A percentile compares a stretch with the other conserved stretches of the same genome.
Evolutionary conservation across 805 yeast species (phyloP).

Genomic region (Wickerhamiella vanderwaltii): DNA sequence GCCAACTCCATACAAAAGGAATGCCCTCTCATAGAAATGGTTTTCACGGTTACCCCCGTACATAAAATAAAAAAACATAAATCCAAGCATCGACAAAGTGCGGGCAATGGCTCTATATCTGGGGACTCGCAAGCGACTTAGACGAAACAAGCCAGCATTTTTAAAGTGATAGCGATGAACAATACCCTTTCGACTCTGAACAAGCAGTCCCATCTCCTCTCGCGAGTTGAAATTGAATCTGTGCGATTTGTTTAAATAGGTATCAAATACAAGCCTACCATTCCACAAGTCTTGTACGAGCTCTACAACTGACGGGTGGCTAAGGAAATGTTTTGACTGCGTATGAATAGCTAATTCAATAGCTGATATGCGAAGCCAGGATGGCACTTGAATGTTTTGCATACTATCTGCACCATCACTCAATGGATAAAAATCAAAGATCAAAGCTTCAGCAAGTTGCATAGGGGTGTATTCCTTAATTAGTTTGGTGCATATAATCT

Average conservation of each 20-base stretch:
- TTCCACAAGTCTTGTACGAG: constrained; percentile 40
- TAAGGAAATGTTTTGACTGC: constrained; percentile 40
- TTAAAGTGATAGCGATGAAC: constrained; percentile 27
- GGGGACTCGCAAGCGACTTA: constrained; percentile 31
- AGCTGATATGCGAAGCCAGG: constrained; percentile 34
- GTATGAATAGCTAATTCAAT: constrained; percentile 41
- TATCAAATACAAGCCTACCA: constrained; percentile 36
- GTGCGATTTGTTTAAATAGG: constrained; percentile 29
- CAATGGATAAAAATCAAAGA: constrained; percentile 37
- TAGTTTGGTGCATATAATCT: constrained; percentile 39
- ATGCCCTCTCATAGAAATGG: constrained; percentile 22
- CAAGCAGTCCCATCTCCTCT: constrained; percentile 23
- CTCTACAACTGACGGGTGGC: constrained; percentile 40
- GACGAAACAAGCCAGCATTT: constrained; percentile 27
- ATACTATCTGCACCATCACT: constrained; percentile 24
- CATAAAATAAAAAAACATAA: constrained; percentile 25
- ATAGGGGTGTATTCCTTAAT: constrained; percentile 33
- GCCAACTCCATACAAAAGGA: constrained; percentile 37
- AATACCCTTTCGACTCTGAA: constrained; percentile 26
- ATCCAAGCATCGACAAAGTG: constrained; percentile 24
- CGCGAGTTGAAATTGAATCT: constrained; percentile 20
- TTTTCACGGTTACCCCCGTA: constrained; percentile 19
- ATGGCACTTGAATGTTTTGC: constrained; percentile 17
- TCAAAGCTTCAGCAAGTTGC: constrained; percentile 36
- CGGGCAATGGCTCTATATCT: constrained; percentile 28